Base-by-base conservation (phyloP, 108 stramenopile genomes). In the Skeletonema costatum region DNA sequence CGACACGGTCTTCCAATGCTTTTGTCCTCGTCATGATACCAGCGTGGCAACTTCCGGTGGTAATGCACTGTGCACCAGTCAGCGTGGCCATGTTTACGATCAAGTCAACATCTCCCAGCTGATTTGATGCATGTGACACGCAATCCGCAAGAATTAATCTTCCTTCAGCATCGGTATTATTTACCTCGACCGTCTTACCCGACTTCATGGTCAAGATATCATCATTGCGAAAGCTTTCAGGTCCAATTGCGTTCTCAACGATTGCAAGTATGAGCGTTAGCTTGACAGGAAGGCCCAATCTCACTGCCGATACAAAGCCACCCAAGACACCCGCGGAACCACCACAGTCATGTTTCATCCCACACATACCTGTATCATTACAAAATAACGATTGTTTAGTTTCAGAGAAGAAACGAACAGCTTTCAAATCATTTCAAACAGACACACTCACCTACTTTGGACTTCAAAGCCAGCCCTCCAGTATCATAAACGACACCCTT, bases 401-500 rank as follows among this genome's bases (percentile, higher is more conserved):
- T 0, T 25, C 25, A 25, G 0, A 25, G 25, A 25, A 25, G 25
- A 25, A 25, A 25, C 25, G 25, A 25, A 25, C 25, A 25, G 25
- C 25, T 25, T 25, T 25, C 25, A 25, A 25, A 25, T 25, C 25
- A 25, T 25, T 25, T 25, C 25, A 25, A 25, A 25, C 25, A 25
- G 25, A 25, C 85, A 17, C 73, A 75, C 86, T 86, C 84, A 21
- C 81, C 77, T 30, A 61, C 32, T 38, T 78, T 85, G 35, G 76
- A 63, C 66, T 93, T 93, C 60, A 92, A 60, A n/a, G 81, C 77
- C n/a, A 94, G 73, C 6, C 91, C 94, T 19, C 92, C 92, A 13
- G 97, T 96, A 81, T 97, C 97, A 60, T 96, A 97, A 12, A 96
- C 86, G 64, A 97, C 93, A 10, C 94, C 95, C 75, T 97, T 97